These are phyloP conservation scores for Hemileccinum impolitum DNA, from an alignment of 768 basidiomycete species.

Conservation along the genomic window DNA sequence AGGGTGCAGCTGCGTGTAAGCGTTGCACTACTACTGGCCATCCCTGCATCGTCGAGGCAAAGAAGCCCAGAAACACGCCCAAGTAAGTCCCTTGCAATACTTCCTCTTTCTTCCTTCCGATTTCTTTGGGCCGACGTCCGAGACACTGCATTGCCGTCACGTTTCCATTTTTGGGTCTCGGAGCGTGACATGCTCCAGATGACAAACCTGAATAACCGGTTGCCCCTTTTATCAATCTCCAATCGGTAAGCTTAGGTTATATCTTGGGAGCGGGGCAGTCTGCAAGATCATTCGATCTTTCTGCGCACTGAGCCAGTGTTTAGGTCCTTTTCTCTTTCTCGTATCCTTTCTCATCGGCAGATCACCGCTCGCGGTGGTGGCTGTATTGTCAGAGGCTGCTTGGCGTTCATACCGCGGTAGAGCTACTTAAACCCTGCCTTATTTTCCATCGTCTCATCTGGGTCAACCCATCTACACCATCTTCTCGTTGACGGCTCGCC, in stretches of 20 bases:
- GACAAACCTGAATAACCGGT: constrained; percentile 2
- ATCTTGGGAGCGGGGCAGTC: constrained; percentile 9
- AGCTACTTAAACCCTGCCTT: constrained; percentile 21
- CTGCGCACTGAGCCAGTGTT: background rate
- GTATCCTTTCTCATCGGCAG: constrained; percentile 10
- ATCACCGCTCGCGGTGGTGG: constrained; percentile 14
- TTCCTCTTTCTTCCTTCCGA: constrained; percentile 2
- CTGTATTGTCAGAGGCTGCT: constrained; percentile 4
- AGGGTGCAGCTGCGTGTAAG: constrained; percentile 69
- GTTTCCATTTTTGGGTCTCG: constrained; percentile 24
- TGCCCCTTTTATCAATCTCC: constrained; percentile 10
- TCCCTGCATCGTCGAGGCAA: constrained; percentile 79
- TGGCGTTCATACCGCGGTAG: background rate
- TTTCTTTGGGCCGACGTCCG: constrained; percentile 1
- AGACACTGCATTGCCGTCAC: constrained; percentile 27
- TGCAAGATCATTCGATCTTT: constrained; percentile 3
- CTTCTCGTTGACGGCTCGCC: background rate
- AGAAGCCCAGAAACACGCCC: constrained; percentile 72
- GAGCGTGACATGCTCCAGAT: constrained; percentile 19
- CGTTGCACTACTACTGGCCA: constrained; percentile 72
- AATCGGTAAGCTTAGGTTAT: constrained; percentile 12
- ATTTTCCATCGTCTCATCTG: background rate
- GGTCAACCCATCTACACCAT: background rate
- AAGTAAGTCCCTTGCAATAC: constrained; percentile 58
- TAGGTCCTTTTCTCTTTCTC: constrained; percentile 1